Evolutionary conservation across 1,139 yeast genomes (phyloP).

Genomic region (Geotrichum klebahnii): DNA sequence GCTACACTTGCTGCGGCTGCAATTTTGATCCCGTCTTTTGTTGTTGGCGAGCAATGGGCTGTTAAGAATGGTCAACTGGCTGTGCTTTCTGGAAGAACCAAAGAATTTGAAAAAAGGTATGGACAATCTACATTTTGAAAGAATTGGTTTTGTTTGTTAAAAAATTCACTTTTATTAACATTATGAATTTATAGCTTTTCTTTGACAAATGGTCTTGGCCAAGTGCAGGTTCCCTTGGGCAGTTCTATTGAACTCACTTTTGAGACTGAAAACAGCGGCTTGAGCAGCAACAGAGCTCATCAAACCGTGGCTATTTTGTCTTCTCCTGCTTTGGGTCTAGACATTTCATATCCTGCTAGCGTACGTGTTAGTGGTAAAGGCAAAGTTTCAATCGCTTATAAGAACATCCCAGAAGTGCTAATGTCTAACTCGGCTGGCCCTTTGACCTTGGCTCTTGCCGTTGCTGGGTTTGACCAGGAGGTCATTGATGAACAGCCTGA

Average conservation of each 20-base stretch:
- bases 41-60: slow-evolving; percentile 29
- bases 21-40: slow-evolving; percentile 23
- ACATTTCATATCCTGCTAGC: slow-evolving; percentile 30
- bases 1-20: slow-evolving; percentile 7
- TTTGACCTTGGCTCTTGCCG: slow-evolving; percentile 19
- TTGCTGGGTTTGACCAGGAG: slow-evolving; percentile 19
- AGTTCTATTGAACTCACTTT: slow-evolving; percentile 28
- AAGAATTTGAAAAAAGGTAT: slow-evolving; percentile 15
- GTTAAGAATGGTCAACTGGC: slow-evolving; percentile 33
- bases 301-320: slow-evolving; percentile 32
- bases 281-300: slow-evolving; percentile 29
- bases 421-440: slow-evolving; percentile 16
- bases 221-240: slow-evolving; percentile 15
- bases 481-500: slow-evolving; percentile 6
- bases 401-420: slow-evolving; percentile 33
- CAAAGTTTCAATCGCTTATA: slow-evolving; percentile 32
- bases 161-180: background rate
- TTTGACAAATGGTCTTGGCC: slow-evolving; percentile 18
- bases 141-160: background rate
- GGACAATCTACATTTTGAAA: no score
- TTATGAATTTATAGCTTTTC: slow-evolving; percentile 2
- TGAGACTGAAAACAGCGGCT: slow-evolving; percentile 27
- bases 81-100: slow-evolving; percentile 32
- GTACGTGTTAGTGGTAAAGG: slow-evolving; percentile 33
- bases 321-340: slow-evolving; percentile 29